Evolutionary conservation across 306 rosid species (phyloP).

Genomic region (Hippophae gyantsensis): DNA sequence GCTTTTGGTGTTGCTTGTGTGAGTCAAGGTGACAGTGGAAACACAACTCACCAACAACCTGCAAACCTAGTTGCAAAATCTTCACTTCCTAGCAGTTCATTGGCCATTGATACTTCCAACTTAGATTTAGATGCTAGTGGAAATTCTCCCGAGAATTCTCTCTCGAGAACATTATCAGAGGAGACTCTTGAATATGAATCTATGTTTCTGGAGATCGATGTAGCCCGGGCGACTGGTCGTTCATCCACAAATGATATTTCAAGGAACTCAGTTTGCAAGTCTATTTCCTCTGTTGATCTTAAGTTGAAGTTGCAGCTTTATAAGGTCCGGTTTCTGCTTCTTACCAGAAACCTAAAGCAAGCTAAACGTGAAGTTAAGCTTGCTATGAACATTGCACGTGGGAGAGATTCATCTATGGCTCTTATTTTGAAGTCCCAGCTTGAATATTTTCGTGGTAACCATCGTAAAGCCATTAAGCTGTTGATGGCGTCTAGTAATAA

Average conservation of each 20-base stretch:
- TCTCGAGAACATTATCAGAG: conserved; percentile 64
- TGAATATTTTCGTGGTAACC: conserved; percentile 93
- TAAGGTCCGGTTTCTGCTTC: conserved; percentile 84
- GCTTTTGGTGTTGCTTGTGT: conserved; percentile 62
- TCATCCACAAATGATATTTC: conserved; percentile 52
- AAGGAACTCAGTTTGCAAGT: conserved; percentile 54
- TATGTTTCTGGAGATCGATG: conserved; percentile 51
- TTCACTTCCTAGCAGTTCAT: conserved; percentile 41
- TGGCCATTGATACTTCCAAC: conserved; percentile 51
- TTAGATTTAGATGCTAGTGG: conserved; percentile 54
- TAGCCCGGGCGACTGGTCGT: conserved; percentile 47
- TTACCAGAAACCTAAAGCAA: conserved; percentile 78
- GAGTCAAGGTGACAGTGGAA: conserved; percentile 63
- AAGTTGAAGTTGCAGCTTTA: conserved; percentile 93
- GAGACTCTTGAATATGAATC: conserved; percentile 75
- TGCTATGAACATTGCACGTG: conserved; percentile 90
- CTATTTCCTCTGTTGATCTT: conserved; percentile 58
- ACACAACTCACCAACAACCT: conserved; percentile 45
- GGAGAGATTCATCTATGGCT: conserved; percentile 82
- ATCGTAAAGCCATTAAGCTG: conserved; percentile 92
- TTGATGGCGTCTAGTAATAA: conserved; percentile 78
- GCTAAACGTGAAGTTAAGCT: conserved; percentile 95
- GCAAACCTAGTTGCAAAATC: conserved; percentile 52
- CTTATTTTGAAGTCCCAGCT: conserved; percentile 93
- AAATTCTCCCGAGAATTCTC: conserved; percentile 55